Percentiles rank a stretch among this genome's conserved stretches.
Evolutionary conservation across 1,284 basidiomycete genomes (phyloP).

Genomic region (Ustilago bromivora): DNA sequence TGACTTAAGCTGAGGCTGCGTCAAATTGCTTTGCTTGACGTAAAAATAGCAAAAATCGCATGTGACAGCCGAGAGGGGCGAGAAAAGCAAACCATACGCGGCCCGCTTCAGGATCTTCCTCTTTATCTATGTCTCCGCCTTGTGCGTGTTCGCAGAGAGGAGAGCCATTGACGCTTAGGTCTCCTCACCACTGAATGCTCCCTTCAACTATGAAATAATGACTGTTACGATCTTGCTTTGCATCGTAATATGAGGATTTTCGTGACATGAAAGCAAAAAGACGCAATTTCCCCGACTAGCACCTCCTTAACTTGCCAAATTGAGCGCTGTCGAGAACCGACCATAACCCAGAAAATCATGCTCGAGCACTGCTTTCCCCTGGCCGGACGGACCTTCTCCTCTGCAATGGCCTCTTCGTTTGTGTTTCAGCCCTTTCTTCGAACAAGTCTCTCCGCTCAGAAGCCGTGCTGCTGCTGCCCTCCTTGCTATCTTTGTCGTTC

Average conservation of each 20-base stretch:
- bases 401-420: not conserved
- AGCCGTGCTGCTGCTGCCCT: not conserved
- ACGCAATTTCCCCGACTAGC: not conserved
- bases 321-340: not conserved
- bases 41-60: constrained; percentile 1
- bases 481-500: constrained; percentile 13
- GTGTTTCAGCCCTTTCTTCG: not conserved
- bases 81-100: not conserved
- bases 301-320: not conserved
- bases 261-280: not conserved
- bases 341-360: constrained; percentile 9
- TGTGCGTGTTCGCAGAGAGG: not conserved
- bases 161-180: not conserved
- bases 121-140: not conserved
- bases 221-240: constrained; percentile 1
- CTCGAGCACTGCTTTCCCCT: not conserved
- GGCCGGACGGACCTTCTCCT: not conserved
- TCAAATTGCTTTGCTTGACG: not conserved
- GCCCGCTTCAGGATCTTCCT: not conserved
- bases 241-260: not conserved
- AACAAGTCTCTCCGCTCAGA: no score
- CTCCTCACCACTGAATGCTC: not conserved
- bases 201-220: not conserved
- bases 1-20: no score
- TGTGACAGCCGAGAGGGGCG: constrained; percentile 11